Conservation (phyloP, 495 filamentous ascomycete species). For the Talaromyces ruber region DNA sequence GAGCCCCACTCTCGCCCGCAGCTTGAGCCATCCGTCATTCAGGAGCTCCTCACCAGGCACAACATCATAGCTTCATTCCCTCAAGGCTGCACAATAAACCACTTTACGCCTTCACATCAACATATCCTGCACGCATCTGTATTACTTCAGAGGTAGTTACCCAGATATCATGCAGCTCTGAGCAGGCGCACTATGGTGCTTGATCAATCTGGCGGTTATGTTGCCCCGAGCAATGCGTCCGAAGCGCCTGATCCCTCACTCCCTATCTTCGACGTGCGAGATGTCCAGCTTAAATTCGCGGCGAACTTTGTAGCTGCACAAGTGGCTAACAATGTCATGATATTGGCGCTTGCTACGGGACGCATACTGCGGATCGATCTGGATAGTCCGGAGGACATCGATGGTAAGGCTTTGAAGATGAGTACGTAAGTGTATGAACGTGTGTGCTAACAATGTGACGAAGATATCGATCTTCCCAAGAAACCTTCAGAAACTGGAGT, state of each 20-base stretch:
- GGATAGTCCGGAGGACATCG: conserved; percentile 87
- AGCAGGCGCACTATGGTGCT: conserved; percentile 34
- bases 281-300: conserved; percentile 84
- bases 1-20: not conserved
- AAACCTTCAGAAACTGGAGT: conserved; percentile 82
- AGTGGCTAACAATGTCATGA: conserved; percentile 93
- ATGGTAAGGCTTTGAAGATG: conserved; percentile 50
- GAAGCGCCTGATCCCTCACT: conserved; percentile 55
- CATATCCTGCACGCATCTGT: not conserved
- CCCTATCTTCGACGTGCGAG: conserved; percentile 89
- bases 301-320: conserved; percentile 94
- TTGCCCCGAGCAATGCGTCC: conserved; percentile 43
- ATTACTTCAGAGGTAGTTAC: not conserved
- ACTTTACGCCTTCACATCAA: not conserved
- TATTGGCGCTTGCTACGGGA: conserved; percentile 80
- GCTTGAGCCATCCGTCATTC: not conserved
- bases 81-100: not conserved
- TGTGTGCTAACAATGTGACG: not conserved
- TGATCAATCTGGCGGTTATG: conserved; percentile 45
- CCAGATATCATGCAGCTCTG: not conserved
- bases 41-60: not conserved
- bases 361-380: conserved; percentile 90
- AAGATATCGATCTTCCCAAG: conserved; percentile 95
- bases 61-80: not conserved
- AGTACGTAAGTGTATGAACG: not conserved